These are phyloP conservation scores for Clonostachys rosea DNA, from an alignment of 2,329 filamentous ascomycete genomes.

Conservation along the genomic window DNA sequence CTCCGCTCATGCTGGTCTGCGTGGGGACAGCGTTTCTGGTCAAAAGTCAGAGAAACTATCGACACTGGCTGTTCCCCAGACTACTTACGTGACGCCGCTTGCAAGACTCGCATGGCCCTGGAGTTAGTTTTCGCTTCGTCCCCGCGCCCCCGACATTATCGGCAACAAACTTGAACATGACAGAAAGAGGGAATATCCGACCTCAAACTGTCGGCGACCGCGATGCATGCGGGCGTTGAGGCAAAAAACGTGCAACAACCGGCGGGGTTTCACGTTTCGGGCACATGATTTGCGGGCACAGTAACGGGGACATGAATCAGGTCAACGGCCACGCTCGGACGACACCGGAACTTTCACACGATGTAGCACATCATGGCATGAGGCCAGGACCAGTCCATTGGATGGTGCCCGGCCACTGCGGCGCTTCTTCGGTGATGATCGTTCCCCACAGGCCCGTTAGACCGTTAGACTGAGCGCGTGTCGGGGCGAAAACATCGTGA, in stretches of 20 bases:
- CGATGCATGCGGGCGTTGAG: neutral
- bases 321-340: neutral
- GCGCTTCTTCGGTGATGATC: neutral
- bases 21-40: constrained; percentile 2
- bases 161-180: constrained; percentile 16
- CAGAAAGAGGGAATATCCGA: neutral
- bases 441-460: neutral
- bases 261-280: neutral
- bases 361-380: neutral
- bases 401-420: neutral
- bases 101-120: constrained; percentile 6
- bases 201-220: neutral
- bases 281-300: neutral
- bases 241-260: neutral
- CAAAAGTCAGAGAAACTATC: neutral
- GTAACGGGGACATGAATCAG: neutral
- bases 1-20: neutral
- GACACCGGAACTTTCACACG: neutral
- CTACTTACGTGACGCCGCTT: constrained; percentile 9
- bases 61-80: neutral
- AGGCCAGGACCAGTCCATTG: neutral
- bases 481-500: neutral
- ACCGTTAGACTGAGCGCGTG: neutral
- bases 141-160: constrained; percentile 19
- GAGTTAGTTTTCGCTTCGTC: constrained; percentile 8